Percentiles rank a stretch among this genome's conserved stretches.
phyloP scores from a whole-genome alignment of 495 filamentous ascomycete species.

The Penicillium robsamsonii region DNA sequence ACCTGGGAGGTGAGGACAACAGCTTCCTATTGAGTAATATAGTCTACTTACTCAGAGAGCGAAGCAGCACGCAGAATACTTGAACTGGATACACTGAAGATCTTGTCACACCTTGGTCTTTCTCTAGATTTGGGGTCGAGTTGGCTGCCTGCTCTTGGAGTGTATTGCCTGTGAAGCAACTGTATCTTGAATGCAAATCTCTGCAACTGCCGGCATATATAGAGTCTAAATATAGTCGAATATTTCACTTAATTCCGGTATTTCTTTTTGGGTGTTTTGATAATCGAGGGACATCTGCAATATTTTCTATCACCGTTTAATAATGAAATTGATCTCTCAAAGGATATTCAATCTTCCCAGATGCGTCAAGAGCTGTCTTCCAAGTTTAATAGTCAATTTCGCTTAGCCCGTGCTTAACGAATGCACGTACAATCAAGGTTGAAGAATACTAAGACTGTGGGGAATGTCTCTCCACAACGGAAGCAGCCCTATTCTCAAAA shows the following conservation, averaged over 20 bases:
- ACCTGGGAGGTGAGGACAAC: neutral
- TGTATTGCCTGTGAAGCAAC: neutral
- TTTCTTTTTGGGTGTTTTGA: no score
- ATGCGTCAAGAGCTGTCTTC: neutral
- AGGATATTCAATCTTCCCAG: neutral
- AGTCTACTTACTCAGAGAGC: neutral
- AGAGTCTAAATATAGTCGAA: neutral
- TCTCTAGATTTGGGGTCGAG: neutral
- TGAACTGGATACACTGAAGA: neutral
- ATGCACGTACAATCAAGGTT: neutral
- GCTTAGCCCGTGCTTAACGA: neutral
- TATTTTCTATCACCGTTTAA: neutral
- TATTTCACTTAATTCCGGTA: neutral
- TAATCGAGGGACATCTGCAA: neutral
- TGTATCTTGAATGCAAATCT: neutral
- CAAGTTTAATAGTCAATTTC: neutral
- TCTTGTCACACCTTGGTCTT: neutral
- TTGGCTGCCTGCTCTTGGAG: neutral
- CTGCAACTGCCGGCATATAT: neutral
- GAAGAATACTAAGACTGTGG: slow-evolving; percentile 1
- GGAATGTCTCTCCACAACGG: slow-evolving; percentile 3
- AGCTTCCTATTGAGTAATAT: neutral
- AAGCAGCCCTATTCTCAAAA: neutral
- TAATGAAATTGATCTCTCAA: neutral
- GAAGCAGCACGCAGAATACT: neutral